Evolutionary conservation across 2,329 filamentous ascomycete species (phyloP).

Genomic region (Ilyonectria sp.): DNA sequence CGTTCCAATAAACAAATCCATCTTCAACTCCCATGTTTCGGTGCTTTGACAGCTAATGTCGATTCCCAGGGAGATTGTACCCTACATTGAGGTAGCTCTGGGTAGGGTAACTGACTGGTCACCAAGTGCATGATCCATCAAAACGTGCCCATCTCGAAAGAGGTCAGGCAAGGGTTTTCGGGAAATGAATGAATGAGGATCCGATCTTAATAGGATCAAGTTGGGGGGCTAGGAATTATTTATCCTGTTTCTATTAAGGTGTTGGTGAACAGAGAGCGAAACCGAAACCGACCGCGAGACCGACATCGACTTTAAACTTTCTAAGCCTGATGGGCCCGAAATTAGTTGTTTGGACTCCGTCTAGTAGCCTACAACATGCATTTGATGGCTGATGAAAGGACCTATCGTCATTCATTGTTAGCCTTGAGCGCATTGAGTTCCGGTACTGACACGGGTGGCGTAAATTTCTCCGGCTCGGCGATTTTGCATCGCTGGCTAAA

Average conservation of each 20-base stretch:
- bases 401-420: neutral
- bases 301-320: neutral
- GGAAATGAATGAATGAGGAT: neutral
- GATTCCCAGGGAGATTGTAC: no score
- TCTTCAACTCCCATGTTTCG: no score
- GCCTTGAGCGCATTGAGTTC: no score
- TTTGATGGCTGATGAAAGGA: neutral
- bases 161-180: no score
- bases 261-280: neutral
- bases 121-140: no score
- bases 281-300: neutral
- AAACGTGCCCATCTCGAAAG: no score
- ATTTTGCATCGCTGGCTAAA: neutral
- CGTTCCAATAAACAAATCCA: no score
- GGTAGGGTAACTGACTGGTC: no score
- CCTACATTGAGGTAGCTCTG: no score
- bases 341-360: neutral
- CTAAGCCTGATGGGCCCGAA: neutral
- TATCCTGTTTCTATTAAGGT: neutral
- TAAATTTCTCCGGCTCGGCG: neutral
- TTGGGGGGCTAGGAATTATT: neutral
- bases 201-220: neutral
- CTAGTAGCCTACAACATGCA: neutral
- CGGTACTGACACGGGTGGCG: neutral
- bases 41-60: no score